Conservation (phyloP, 164 flowering plant genomes). For the Pachysandra terminalis region DNA sequence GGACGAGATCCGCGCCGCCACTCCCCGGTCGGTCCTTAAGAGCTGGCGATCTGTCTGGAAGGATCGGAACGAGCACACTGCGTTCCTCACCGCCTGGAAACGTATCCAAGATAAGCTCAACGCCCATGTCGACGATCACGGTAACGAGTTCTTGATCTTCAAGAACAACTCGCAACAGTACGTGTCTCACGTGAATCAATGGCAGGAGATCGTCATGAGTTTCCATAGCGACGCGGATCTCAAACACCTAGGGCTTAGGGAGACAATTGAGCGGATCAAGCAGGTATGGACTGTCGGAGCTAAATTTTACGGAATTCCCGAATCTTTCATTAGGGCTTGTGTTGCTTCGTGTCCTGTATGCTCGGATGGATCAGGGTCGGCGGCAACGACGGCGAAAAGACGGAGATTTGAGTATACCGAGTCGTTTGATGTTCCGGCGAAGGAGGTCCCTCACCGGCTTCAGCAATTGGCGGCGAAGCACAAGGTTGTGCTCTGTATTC, state of each 20-base stretch:
- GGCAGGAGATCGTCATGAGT: constrained; percentile 71
- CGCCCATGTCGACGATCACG: constrained; percentile 30
- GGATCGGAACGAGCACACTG: too few species aligned
- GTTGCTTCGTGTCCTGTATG: constrained; percentile 66
- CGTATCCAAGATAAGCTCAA: too few species aligned
- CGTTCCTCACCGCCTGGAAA: too few species aligned
- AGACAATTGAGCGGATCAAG: constrained; percentile 73
- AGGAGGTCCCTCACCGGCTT: constrained; percentile 58
- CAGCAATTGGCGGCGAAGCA: constrained; percentile 75
- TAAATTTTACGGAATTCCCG: too few species aligned
- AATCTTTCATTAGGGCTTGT: too few species aligned
- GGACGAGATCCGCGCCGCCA: constrained; percentile 60
- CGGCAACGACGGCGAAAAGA: constrained; percentile 42
- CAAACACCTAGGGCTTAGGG: constrained; percentile 65
- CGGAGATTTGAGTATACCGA: constrained; percentile 81
- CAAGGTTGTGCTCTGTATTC: constrained; percentile 83
- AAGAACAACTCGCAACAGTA: too few species aligned
- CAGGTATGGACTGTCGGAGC: too few species aligned
- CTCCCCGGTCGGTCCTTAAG: constrained; percentile 49
- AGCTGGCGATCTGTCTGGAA: too few species aligned
- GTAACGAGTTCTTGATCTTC: constrained; percentile 45
- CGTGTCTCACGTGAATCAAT: constrained; percentile 51
- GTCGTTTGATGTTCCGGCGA: constrained; percentile 77
- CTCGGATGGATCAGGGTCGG: constrained; percentile 29
- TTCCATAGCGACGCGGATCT: constrained; percentile 56